Conservation (phyloP, 2,329 filamentous ascomycete species). For the Blastomyces parvus region DNA sequence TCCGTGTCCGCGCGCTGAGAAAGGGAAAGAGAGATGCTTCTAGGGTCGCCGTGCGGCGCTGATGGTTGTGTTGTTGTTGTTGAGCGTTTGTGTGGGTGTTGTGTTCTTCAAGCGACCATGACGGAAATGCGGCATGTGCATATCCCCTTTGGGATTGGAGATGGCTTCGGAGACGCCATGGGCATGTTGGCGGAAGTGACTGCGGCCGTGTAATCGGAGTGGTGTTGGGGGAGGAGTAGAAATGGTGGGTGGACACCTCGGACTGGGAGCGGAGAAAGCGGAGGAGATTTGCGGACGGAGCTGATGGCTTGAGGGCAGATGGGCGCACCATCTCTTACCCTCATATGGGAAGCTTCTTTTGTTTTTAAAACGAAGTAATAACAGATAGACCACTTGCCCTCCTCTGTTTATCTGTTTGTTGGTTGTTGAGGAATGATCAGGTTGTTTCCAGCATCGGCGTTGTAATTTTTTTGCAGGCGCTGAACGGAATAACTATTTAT, state of each 20-base stretch:
- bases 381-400: not conserved
- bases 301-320: slow-evolving; percentile 28
- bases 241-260: slow-evolving; percentile 28
- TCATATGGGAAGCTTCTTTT: not conserved
- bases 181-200: slow-evolving; percentile 16
- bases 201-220: not conserved
- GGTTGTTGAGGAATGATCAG: not conserved
- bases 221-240: slow-evolving; percentile 39
- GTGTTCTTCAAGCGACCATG: not conserved
- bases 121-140: not conserved
- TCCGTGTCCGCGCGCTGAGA: slow-evolving; percentile 12
- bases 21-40: slow-evolving; percentile 26
- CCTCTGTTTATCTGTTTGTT: not conserved
- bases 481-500: not conserved
- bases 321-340: slow-evolving; percentile 32
- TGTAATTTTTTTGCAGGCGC: slow-evolving; percentile 1
- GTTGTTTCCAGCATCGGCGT: not conserved
- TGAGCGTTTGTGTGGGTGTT: no score
- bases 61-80: not conserved
- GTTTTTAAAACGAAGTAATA: not conserved
- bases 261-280: slow-evolving; percentile 65
- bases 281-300: slow-evolving; percentile 51
- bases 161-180: slow-evolving; percentile 2
- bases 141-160: not conserved
- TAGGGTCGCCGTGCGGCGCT: slow-evolving; percentile 15